These are phyloP conservation scores for Nemania abortiva DNA, from an alignment of 2,329 filamentous ascomycete species.

Conservation along the genomic window DNA sequence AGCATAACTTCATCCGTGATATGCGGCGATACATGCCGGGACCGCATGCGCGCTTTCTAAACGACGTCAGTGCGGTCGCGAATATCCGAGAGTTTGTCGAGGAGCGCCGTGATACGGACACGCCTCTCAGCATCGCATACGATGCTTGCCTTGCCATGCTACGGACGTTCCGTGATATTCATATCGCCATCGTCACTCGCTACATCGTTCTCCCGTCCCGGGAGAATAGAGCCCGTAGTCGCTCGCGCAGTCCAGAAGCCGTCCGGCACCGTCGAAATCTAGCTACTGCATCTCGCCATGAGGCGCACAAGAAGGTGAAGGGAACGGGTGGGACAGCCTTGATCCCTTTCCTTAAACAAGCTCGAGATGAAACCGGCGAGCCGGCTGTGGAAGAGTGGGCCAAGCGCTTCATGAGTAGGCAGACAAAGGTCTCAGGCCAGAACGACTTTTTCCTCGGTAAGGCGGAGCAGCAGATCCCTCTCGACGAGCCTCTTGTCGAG, in stretches of 20 bases:
- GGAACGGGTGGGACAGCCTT: slow-evolving; percentile 94
- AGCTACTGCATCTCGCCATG: slow-evolving; percentile 66
- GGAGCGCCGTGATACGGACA: slow-evolving; percentile 65
- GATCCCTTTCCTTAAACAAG: slow-evolving; percentile 96
- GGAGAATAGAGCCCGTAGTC: slow-evolving; percentile 74
- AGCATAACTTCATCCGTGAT: slow-evolving; percentile 93
- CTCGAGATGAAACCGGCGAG: slow-evolving; percentile 94
- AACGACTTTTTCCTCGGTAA: slow-evolving; percentile 71
- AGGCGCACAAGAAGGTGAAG: slow-evolving; percentile 72
- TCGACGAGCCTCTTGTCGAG: slow-evolving; percentile 50
- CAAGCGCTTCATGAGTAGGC: slow-evolving; percentile 67
- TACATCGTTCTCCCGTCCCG: slow-evolving; percentile 94
- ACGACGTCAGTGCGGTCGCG: slow-evolving; percentile 80
- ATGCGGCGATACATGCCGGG: slow-evolving; percentile 99
- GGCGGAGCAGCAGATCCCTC: slow-evolving; percentile 55
- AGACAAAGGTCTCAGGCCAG: slow-evolving; percentile 62
- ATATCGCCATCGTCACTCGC: slow-evolving; percentile 94
- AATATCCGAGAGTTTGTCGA: slow-evolving; percentile 91
- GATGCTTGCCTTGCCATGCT: slow-evolving; percentile 86
- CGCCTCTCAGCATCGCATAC: slow-evolving; percentile 80
- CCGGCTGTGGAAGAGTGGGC: slow-evolving; percentile 81
- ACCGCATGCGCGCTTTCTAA: slow-evolving; percentile 87
- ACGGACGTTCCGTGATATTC: slow-evolving; percentile 83
- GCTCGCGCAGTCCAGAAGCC: slow-evolving; percentile 69
- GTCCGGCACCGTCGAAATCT: slow-evolving; percentile 67